Conservation (phyloP, 371 early-diverging fungal species). For the Mortierella sp. region DNA sequence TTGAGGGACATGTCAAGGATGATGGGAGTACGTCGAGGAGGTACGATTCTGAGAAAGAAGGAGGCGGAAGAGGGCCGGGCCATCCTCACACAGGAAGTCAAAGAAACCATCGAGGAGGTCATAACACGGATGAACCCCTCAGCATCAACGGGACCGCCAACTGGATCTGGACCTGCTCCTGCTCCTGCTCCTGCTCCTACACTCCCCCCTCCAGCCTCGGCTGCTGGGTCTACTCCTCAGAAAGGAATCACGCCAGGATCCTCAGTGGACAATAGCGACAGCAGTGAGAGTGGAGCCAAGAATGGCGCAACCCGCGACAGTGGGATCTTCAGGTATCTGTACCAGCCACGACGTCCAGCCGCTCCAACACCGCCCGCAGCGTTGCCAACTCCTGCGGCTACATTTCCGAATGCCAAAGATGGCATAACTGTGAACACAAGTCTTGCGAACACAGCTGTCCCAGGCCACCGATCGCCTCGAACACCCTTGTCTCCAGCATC, state of each 20-base stretch:
- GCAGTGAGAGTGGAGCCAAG: not conserved
- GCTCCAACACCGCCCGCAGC: not conserved
- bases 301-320: conserved; percentile 6
- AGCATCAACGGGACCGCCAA: not conserved
- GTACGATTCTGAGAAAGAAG: conserved; percentile 36
- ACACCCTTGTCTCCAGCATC: not conserved
- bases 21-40: conserved; percentile 48
- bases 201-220: no score
- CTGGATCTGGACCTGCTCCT: no score
- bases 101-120: conserved; percentile 40
- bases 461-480: not conserved
- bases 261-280: conserved; percentile 4
- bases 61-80: conserved; percentile 38
- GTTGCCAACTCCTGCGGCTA: not conserved
- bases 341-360: conserved; percentile 25
- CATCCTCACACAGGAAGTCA: conserved; percentile 40
- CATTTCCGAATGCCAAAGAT: not conserved
- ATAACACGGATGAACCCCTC: conserved; percentile 14
- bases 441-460: not conserved
- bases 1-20: conserved; percentile 48
- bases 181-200: no score
- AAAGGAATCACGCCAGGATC: conserved; percentile 5
- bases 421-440: conserved; percentile 6
- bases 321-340: conserved; percentile 35
- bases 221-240: no score